Evolutionary conservation across 192 early-diverging fungal genomes (phyloP).

Genomic region (Geosiphon pyriformis): DNA sequence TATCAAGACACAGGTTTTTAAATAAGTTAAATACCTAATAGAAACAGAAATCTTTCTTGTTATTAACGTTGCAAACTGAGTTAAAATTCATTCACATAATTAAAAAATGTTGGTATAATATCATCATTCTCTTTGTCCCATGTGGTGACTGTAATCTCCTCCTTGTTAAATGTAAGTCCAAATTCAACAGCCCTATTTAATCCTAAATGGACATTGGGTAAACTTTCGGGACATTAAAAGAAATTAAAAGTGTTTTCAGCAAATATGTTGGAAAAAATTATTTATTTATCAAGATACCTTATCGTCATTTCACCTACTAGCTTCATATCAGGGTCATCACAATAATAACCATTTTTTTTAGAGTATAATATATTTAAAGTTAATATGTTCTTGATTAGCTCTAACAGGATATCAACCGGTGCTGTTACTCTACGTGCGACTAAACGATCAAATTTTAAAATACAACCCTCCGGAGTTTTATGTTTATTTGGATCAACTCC

Average conservation of each 20-base stretch:
- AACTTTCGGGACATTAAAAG: background rate
- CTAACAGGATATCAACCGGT: background rate
- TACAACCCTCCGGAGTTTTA: background rate
- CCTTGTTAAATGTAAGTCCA: constrained; percentile 4
- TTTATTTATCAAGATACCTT: background rate
- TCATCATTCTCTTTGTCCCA: background rate
- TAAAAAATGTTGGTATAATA: constrained; percentile 3
- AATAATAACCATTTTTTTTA: background rate
- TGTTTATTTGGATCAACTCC: background rate
- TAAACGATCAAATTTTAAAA: too few species aligned
- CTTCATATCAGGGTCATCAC: background rate
- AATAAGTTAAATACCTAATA: too few species aligned
- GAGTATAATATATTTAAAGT: background rate
- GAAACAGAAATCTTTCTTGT: too few species aligned
- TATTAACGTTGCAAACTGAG: too few species aligned
- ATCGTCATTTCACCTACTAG: background rate
- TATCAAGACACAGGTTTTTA: too few species aligned
- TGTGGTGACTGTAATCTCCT: constrained; percentile 12
- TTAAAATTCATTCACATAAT: too few species aligned
- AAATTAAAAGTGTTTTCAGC: background rate
- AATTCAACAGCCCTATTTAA: background rate
- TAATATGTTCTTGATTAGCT: background rate
- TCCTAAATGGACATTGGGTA: background rate
- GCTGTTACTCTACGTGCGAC: background rate
- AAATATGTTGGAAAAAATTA: background rate